Conservation (phyloP, 2,329 filamentous ascomycete species). For the Ophiostoma populinum region DNA sequence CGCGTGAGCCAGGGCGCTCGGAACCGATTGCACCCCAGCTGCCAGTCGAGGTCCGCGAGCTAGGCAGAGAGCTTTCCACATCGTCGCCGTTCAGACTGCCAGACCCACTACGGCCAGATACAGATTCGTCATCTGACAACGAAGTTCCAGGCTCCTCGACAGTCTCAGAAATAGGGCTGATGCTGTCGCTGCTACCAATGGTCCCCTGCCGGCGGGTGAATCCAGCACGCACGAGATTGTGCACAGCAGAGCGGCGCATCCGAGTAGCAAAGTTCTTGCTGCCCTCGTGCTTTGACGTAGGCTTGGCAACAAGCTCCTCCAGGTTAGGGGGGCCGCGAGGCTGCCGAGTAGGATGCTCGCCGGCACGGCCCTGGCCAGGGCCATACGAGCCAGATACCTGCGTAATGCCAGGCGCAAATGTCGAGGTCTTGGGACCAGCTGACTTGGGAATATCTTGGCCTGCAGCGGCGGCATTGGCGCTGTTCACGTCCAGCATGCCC, state of each 20-base stretch:
- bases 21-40: constrained; percentile 69
- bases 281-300: constrained; percentile 82
- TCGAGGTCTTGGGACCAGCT: constrained; percentile 58
- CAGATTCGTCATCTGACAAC: constrained; percentile 59
- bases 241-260: constrained; percentile 77
- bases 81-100: constrained; percentile 62
- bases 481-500: constrained; percentile 30
- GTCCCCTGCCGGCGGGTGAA: constrained; percentile 70
- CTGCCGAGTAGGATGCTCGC: constrained; percentile 86
- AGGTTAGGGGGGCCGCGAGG: constrained; percentile 81
- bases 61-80: constrained; percentile 48
- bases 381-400: constrained; percentile 69
- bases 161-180: constrained; percentile 78
- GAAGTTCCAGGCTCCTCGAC: constrained; percentile 49
- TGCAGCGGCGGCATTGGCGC: constrained; percentile 26
- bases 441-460: constrained; percentile 35
- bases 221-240: constrained; percentile 80
- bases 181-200: constrained; percentile 67
- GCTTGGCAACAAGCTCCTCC: constrained; percentile 78
- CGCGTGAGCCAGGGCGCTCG: constrained; percentile 56
- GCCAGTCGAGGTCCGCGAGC: constrained; percentile 59
- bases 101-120: constrained; percentile 54
- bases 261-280: constrained; percentile 96
- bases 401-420: constrained; percentile 63
- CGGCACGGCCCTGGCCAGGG: constrained; percentile 79